Base-by-base conservation (phyloP, 2,329 filamentous ascomycete genomes). In the Colletotrichum chlorophyti region DNA sequence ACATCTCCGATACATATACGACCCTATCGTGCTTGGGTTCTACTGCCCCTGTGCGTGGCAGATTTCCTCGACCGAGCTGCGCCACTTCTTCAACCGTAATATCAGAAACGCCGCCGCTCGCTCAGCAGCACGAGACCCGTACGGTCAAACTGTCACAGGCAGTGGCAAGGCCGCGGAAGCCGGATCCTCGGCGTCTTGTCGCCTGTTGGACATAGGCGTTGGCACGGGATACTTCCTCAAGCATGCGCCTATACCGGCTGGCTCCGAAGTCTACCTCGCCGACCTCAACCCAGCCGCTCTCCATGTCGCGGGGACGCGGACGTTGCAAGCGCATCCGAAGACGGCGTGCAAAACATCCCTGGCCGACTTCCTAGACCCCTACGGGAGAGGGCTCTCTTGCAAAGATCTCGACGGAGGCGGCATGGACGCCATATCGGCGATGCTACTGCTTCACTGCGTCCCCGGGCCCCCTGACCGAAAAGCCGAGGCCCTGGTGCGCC, bases 131-230 rank as follows among this genome's bases (percentile, higher is more conserved):
- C n/a, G n/a, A n/a, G n/a, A n/a, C n/a, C n/a, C 35, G 58, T 64
- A 68, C 74, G 45, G 66, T 69, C 11, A 26, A 57, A 7, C 12
- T 8, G 2, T 1, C 10, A 31, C 7, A 15, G 15, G 12, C 15
- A 41, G 3, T 11, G 10, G 2, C 6, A 12, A 12, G 6, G 19
- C 35, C 0, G 26, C 11, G 3, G 8, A 15, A 12, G n/a, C 12
- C 21, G n/a, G 12, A 3, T 9, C 12, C 6, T 42, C 53, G 4
- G n/a, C n/a, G n/a, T 12, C 46, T 4, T 49, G 23, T 3, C 61
- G 64, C n/a, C 74, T 76, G 50, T 68, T 77, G 7, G 73, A 77
- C 58, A 66, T 74, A 14, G 74, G 74, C 40, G 73, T 75, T 11
- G 74, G 70, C 1, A 72, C 70, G 1, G 74, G 73, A 3, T 77